A percentile compares a stretch with the other conserved stretches of the same genome.
Evolutionary conservation across 2,329 filamentous ascomycete species (phyloP).

Genomic region (Talaromyces sp.): DNA sequence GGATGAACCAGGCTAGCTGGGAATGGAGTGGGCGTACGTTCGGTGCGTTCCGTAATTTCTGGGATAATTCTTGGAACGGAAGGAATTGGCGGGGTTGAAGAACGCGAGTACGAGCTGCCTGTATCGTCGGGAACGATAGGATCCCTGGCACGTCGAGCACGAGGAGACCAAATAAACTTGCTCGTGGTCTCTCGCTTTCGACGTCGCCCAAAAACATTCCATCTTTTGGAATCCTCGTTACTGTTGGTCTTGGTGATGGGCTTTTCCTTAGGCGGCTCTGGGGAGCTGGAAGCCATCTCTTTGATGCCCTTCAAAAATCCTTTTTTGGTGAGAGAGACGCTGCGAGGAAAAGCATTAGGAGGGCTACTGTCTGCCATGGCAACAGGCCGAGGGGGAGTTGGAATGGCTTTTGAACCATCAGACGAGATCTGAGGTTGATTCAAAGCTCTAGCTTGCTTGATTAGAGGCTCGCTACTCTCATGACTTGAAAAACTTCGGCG

Average conservation of each 20-base stretch:
- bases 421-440: background rate
- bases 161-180: conserved; percentile 14
- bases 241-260: background rate
- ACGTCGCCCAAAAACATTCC: conserved; percentile 22
- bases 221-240: conserved; percentile 16
- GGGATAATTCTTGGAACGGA: background rate
- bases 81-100: conserved; percentile 10
- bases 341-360: conserved; percentile 4
- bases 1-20: background rate
- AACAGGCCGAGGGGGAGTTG: background rate
- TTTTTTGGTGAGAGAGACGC: conserved; percentile 13
- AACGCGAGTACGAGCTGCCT: background rate
- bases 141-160: conserved; percentile 7
- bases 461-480: conserved; percentile 5
- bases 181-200: conserved; percentile 11
- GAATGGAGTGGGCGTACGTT: background rate
- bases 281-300: background rate
- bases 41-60: background rate
- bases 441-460: background rate
- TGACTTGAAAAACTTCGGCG: background rate
- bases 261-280: conserved; percentile 3
- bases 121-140: background rate
- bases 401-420: background rate
- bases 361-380: background rate
- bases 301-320: conserved; percentile 2